Conservation (phyloP, 2,329 filamentous ascomycete species). For the Magnaporthales sp. region DNA sequence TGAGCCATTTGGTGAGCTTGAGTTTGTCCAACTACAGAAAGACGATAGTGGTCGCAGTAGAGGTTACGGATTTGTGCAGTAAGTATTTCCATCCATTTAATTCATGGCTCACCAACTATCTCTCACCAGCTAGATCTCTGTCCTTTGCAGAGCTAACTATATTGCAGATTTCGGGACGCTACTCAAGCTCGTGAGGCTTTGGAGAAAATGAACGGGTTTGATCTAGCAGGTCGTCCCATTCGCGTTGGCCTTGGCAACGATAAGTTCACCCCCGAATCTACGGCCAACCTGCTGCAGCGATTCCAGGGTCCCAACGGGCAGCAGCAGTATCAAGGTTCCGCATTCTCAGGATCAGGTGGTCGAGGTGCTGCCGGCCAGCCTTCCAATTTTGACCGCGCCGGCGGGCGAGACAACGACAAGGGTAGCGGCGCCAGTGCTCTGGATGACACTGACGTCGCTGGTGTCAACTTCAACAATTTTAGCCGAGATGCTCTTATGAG, state of each 20-base stretch:
- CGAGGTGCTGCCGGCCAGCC: conserved; percentile 49
- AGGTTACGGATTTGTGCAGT: conserved; percentile 99
- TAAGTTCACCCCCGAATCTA: conserved; percentile 98
- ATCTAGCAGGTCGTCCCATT: conserved; percentile 92
- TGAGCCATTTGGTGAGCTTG: conserved; percentile 93
- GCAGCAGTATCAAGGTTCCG: conserved; percentile 74
- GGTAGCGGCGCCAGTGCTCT: conserved; percentile 85
- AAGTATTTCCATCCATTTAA: conserved; percentile 31
- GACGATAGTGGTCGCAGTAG: conserved; percentile 85
- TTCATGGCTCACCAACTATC: conserved; percentile 22
- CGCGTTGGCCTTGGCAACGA: conserved; percentile 98
- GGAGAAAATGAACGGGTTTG: conserved; percentile 99
- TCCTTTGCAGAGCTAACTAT: background rate
- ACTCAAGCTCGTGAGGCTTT: conserved; percentile 87
- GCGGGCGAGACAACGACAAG: conserved; percentile 83
- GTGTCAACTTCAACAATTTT: conserved; percentile 99
- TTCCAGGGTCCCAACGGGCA: conserved; percentile 66
- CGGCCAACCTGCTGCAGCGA: conserved; percentile 82
- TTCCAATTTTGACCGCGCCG: conserved; percentile 84
- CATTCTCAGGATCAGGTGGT: conserved; percentile 83
- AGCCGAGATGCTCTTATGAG: conserved; percentile 97
- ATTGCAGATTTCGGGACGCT: conserved; percentile 75
- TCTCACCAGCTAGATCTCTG: conserved; percentile 3
- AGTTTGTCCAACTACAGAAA: conserved; percentile 96
- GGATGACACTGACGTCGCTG: conserved; percentile 94